Evolutionary conservation across 106 monocot genomes (phyloP).

Genomic region (Chionographis japonica): DNA sequence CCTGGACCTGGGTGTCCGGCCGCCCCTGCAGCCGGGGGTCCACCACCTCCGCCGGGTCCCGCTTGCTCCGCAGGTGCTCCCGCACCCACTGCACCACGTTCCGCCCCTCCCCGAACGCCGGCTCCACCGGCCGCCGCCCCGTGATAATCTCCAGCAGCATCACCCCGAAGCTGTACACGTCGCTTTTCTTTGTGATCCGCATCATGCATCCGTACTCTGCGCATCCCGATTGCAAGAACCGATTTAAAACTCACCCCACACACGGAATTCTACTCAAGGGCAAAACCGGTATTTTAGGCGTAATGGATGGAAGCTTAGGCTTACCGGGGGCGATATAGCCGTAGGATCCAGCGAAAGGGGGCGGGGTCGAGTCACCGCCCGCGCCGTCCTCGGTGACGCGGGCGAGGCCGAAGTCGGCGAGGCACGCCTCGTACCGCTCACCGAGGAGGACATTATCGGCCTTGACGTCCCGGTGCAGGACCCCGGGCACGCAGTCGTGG

Average conservation of each 20-base stretch:
- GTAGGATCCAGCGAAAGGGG: slow-evolving; percentile 75
- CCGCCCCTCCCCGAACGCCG: slow-evolving; percentile 43
- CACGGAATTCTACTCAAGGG: too few species aligned
- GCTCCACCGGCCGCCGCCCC: slow-evolving; percentile 41
- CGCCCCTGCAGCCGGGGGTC: slow-evolving; percentile 52
- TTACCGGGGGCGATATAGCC: slow-evolving; percentile 94
- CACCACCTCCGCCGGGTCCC: slow-evolving; percentile 54
- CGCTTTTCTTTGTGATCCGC: slow-evolving; percentile 75
- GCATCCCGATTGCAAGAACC: too few species aligned
- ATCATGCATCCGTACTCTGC: slow-evolving; percentile 80
- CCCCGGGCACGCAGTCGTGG: slow-evolving; percentile 78
- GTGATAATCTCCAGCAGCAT: slow-evolving; percentile 73
- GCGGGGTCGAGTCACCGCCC: slow-evolving; percentile 11
- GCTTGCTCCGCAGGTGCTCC: slow-evolving; percentile 53
- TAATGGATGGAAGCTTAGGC: neutral
- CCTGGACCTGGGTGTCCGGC: slow-evolving; percentile 55
- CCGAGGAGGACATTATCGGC: slow-evolving; percentile 80
- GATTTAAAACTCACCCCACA: too few species aligned
- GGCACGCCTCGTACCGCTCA: slow-evolving; percentile 67
- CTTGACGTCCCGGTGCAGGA: slow-evolving; percentile 86
- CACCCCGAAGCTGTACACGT: slow-evolving; percentile 92
- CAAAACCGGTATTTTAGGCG: slow-evolving; percentile 1
- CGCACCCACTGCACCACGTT: slow-evolving; percentile 59
- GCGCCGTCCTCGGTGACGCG: slow-evolving; percentile 22
- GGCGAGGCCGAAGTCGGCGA: slow-evolving; percentile 85